A percentile compares a stretch with the other conserved stretches of the same genome.
Evolutionary conservation across 2,329 filamentous ascomycete genomes (phyloP).

Genomic region (Diaporthe aspalathi): DNA sequence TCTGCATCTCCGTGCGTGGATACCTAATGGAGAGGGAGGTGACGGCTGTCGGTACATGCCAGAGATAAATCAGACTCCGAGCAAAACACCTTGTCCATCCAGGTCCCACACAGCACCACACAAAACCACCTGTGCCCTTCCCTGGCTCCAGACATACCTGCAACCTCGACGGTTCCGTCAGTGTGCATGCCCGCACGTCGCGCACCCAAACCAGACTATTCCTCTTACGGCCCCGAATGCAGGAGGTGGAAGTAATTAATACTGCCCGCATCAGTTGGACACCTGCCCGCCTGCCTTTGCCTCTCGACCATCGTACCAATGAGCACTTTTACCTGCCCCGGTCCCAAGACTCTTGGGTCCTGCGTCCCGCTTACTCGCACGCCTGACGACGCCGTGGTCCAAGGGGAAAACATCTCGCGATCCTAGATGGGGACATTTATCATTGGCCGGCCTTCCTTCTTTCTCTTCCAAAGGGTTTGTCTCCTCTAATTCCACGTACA

Average conservation of each 20-base stretch:
- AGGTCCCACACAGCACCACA: not conserved
- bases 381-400: not conserved
- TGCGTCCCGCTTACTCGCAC: slow-evolving; percentile 22
- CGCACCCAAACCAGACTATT: slow-evolving; percentile 3
- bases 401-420: not conserved
- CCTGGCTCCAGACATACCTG: slow-evolving; percentile 28
- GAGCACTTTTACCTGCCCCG: too few species aligned
- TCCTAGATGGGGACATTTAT: too few species aligned
- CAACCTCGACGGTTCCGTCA: slow-evolving; percentile 30
- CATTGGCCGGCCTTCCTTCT: too few species aligned
- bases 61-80: slow-evolving; percentile 18
- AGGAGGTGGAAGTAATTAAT: not conserved
- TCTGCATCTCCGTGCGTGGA: not conserved
- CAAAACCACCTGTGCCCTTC: slow-evolving; percentile 2
- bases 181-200: slow-evolving; percentile 15
- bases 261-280: too few species aligned
- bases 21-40: too few species aligned
- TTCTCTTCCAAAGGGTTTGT: too few species aligned
- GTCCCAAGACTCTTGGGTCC: slow-evolving; percentile 19
- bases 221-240: slow-evolving; percentile 24
- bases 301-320: slow-evolving; percentile 29
- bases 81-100: not conserved
- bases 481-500: too few species aligned
- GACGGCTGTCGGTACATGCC: too few species aligned
- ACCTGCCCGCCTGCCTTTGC: too few species aligned